Evolutionary conservation across 1,139 yeast genomes (phyloP).

Genomic region (Geotrichum aggregatum): DNA sequence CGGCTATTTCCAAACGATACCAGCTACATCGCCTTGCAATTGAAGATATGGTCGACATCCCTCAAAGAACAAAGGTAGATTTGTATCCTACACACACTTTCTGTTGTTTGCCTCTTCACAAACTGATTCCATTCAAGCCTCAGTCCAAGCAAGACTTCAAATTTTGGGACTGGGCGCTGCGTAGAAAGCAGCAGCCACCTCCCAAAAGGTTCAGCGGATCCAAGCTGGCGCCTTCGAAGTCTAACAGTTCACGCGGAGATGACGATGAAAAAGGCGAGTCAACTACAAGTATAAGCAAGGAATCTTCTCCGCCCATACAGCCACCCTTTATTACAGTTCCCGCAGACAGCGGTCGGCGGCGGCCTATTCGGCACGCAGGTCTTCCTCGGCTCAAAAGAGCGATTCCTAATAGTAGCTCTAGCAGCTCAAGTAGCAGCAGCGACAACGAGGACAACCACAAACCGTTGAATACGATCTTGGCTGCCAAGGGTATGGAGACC

Average conservation of each 20-base stretch:
- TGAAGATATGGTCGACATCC: conserved; percentile 57
- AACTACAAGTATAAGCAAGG: background rate
- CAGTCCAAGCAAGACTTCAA: conserved; percentile 8
- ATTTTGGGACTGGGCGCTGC: conserved; percentile 13
- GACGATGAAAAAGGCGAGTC: background rate
- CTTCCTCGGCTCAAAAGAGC: conserved; percentile 10
- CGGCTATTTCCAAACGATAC: conserved; percentile 42
- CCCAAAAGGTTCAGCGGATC: background rate
- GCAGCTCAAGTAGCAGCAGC: conserved; percentile 14
- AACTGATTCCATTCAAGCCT: conserved; percentile 38
- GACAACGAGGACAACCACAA: conserved; percentile 15
- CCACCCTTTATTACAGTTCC: conserved; percentile 4
- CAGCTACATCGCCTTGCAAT: conserved; percentile 48
- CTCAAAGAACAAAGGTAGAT: conserved; percentile 54
- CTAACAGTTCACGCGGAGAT: background rate
- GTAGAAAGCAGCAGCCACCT: background rate
- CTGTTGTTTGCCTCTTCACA: conserved; percentile 50
- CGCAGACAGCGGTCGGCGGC: conserved; percentile 6
- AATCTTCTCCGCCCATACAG: conserved; percentile 2
- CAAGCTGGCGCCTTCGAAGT: conserved; percentile 4
- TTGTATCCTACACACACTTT: conserved; percentile 48
- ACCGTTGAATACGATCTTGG: conserved; percentile 9
- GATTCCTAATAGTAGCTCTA: conserved; percentile 5
- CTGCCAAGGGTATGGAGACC: conserved; percentile 29
- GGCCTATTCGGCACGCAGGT: conserved; percentile 6